Conservation (phyloP, 2,329 filamentous ascomycete species). For the Fusarium falciforme region DNA sequence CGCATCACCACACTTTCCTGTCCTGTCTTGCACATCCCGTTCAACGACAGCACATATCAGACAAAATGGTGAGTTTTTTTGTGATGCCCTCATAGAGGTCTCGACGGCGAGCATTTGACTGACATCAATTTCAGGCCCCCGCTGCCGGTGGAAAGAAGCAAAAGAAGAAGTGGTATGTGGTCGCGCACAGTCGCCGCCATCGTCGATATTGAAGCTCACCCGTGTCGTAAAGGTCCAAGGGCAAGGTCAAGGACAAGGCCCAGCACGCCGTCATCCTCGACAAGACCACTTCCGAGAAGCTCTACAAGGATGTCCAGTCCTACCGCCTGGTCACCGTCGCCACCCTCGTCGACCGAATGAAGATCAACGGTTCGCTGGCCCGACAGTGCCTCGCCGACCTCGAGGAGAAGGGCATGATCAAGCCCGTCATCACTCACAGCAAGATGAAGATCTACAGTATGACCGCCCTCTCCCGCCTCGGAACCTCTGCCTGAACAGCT, state of each 20-base stretch:
- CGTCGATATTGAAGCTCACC: constrained; percentile 28
- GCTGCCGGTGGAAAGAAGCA: constrained; percentile 63
- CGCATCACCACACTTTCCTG: constrained; percentile 43
- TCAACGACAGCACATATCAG: constrained; percentile 56
- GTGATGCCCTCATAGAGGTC: constrained; percentile 16
- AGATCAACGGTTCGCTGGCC: constrained; percentile 99
- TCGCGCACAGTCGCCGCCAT: constrained; percentile 20
- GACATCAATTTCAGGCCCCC: constrained; percentile 51
- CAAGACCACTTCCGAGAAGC: constrained; percentile 96
- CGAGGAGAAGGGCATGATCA: constrained; percentile 98
- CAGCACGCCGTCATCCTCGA: constrained; percentile 99
- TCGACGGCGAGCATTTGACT: constrained; percentile 30
- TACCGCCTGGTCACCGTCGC: constrained; percentile 99
- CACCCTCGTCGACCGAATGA: constrained; percentile 98
- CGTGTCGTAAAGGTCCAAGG: constrained; percentile 51
- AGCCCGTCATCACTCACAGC: constrained; percentile 95
- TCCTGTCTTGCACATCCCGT: constrained; percentile 50
- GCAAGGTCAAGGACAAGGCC: constrained; percentile 99
- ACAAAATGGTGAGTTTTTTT: constrained; percentile 56
- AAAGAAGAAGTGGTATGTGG: constrained; percentile 61
- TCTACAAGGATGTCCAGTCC: constrained; percentile 99
- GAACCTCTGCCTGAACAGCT: constrained; percentile 8
- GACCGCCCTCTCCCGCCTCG: constrained; percentile 44
- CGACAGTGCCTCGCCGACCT: constrained; percentile 89
- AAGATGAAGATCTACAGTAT: constrained; percentile 98